phyloP scores from a whole-genome alignment of 176 grass and related monocot species.

The Ensete ventricosum region DNA sequence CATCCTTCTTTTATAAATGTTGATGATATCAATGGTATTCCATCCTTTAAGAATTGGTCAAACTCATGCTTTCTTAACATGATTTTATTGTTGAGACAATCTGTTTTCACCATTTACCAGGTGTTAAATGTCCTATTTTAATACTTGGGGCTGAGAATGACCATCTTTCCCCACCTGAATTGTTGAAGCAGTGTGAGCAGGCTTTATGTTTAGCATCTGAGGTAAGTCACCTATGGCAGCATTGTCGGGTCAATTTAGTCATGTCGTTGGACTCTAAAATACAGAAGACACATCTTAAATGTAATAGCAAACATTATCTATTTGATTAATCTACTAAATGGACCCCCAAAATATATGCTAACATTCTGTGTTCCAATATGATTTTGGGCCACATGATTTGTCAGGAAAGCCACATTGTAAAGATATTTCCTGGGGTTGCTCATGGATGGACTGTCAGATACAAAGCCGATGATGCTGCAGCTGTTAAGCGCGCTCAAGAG shows the following conservation, averaged over 20 bases:
- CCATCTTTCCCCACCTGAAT: constrained; percentile 18
- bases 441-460: constrained; percentile 33
- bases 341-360: neutral
- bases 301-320: neutral
- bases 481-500: constrained; percentile 33
- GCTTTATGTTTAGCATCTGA: constrained; percentile 26
- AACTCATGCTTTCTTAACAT: neutral
- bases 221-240: constrained; percentile 16
- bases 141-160: constrained; percentile 43
- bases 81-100: no score
- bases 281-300: neutral
- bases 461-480: constrained; percentile 15
- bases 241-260: neutral
- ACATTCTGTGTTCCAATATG: neutral
- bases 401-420: constrained; percentile 24
- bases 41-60: neutral
- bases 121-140: constrained; percentile 31
- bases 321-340: neutral
- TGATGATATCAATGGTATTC: constrained; percentile 64
- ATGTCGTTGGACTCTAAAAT: neutral
- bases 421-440: constrained; percentile 29
- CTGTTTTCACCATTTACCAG: constrained; percentile 16
- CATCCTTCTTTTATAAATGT: constrained; percentile 58
- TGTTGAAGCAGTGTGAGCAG: constrained; percentile 35
- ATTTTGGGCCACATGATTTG: neutral